Percentiles rank a stretch among this genome's conserved stretches.
Conservation (phyloP, 2,329 filamentous ascomycete genomes). For the Didymella arachidicola region DNA sequence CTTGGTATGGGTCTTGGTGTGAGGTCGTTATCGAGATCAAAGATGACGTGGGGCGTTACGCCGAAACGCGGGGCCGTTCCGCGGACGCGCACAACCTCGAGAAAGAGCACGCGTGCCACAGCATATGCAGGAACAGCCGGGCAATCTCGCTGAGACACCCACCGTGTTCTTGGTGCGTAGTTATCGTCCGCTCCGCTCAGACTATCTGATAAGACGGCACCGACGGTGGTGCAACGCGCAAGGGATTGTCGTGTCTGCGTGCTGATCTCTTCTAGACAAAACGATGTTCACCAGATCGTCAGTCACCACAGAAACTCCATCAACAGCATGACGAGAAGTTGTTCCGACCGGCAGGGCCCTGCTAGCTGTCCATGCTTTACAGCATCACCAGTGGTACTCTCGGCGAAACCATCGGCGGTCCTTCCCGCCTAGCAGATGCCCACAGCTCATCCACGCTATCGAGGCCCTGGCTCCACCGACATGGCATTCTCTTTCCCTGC, state of each 20-base stretch:
- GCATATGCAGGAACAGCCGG: constrained; percentile 1
- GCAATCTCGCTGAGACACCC: neutral
- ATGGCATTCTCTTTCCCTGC: constrained; percentile 21
- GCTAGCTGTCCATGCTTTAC: neutral
- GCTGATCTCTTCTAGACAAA: constrained; percentile 29
- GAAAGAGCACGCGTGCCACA: neutral
- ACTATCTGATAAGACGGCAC: neutral
- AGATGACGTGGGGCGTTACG: constrained; percentile 1
- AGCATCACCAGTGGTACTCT: constrained; percentile 10
- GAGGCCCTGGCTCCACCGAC: constrained; percentile 25
- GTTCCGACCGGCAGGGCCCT: neutral
- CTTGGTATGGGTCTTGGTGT: too few species aligned
- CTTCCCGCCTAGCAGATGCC: constrained; percentile 23
- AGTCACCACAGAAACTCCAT: constrained; percentile 7
- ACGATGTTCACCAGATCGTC: constrained; percentile 10
- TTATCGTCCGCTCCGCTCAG: neutral
- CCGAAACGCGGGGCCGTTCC: constrained; percentile 2
- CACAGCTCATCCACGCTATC: constrained; percentile 25
- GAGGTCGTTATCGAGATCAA: neutral
- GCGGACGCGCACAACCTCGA: neutral
- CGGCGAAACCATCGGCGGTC: constrained; percentile 29
- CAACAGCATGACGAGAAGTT: constrained; percentile 3
- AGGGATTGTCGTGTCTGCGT: constrained; percentile 12
- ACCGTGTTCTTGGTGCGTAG: neutral
- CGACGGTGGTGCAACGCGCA: constrained; percentile 1